Evolutionary conservation across 805 yeast genomes (phyloP), one percentile per base, ranked within the genome.

Genomic region (Saccharomycopsis fermentans): DNA sequence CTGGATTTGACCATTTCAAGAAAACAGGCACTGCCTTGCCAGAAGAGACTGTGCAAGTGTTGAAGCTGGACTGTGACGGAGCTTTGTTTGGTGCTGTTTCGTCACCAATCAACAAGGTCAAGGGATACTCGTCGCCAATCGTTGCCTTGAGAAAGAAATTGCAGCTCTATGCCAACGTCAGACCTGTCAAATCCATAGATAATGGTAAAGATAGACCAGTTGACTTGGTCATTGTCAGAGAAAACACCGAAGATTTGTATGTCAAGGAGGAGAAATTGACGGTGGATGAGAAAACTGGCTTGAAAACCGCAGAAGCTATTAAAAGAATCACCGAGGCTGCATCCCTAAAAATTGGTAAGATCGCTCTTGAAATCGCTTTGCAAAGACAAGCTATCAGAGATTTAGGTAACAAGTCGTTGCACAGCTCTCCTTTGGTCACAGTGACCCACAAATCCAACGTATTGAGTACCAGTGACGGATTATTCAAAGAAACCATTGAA

Each of bases 381-480:
- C 92, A 88, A 78, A 87, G 99, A 75, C 91, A 86, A 71, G 78
- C 79, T 39, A 82, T 86, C 64, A 84, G 97, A 69, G 83, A 80
- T 48, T 72, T 81, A 39, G 85, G 85, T 56, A 77, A 77, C 53
- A 75, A 79, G 52, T 77, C 85, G 36, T 69, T 81, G 64, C 81
- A 77, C 66, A 79, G 84, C 74, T 77, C 55, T 21, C 34, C 59
- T 9, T 47, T 55, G 70, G 83, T 90, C 51, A 94, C 99, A 24
- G 94, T 91, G 63, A 90, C 96, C 57, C 99, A 94, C 79, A 94
- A 94, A 77, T 90, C 97, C 59, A 94, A 94, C 70, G 99, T 94
- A 35, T 79, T 94, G 66, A 84, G 95, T 29, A 88, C 84, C 63
- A 82, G 96, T 58, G 99, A 94, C 73, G 99, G 99, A 63, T 78